Conservation (phyloP, 2,329 filamentous ascomycete genomes). For the Rutstroemia sp. region DNA sequence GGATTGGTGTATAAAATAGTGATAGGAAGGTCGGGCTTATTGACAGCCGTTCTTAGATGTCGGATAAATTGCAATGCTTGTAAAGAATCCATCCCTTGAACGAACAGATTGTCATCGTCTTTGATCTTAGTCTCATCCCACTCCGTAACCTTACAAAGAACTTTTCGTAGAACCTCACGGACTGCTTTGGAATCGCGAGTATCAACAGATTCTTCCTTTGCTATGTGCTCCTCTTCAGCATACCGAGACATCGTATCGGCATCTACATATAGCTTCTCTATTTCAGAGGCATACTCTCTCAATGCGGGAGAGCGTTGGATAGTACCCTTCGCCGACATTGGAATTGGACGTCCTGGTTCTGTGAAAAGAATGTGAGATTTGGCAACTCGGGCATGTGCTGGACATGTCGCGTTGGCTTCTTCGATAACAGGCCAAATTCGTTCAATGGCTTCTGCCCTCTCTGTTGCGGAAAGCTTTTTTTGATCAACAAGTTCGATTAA, state of each 20-base stretch:
- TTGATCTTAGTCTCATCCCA: background rate
- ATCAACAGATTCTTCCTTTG: background rate
- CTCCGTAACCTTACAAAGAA: background rate
- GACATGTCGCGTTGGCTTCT: conserved; percentile 24
- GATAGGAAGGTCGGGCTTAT: background rate
- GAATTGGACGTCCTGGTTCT: conserved; percentile 27
- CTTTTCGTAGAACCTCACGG: background rate
- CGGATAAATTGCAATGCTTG: conserved; percentile 6
- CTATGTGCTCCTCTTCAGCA: background rate
- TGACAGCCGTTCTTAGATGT: background rate
- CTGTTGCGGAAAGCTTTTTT: background rate
- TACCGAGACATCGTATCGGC: background rate
- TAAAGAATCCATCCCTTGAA: conserved; percentile 9
- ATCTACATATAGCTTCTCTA: background rate
- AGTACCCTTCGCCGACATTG: conserved; percentile 31
- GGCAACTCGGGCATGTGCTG: conserved; percentile 25
- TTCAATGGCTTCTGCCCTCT: background rate
- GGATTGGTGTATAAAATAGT: conserved; percentile 1
- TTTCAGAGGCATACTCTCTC: conserved; percentile 20
- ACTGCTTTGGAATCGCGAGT: background rate
- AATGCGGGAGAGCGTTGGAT: conserved; percentile 28
- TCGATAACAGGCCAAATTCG: conserved; percentile 27
- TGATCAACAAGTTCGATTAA: conserved; percentile 28
- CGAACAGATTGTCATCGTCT: conserved; percentile 4
- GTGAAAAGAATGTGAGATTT: conserved; percentile 28